A percentile compares a stretch with the other conserved stretches of the same genome.
phyloP scores from a whole-genome alignment of 805 yeast species.

The Torulaspora maleeae region DNA sequence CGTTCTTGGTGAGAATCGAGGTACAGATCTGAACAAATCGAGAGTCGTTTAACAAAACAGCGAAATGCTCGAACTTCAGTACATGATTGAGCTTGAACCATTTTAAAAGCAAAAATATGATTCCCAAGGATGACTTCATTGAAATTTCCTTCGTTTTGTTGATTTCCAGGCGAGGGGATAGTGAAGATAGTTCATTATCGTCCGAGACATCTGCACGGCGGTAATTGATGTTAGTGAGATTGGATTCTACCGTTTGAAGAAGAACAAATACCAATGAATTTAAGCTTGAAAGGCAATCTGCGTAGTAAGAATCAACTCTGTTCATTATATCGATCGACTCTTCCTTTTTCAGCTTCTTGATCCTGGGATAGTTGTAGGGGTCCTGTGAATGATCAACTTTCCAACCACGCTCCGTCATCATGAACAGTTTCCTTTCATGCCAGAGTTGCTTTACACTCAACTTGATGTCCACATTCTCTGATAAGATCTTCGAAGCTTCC shows the following conservation, averaged over 20 bases:
- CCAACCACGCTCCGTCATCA: slow-evolving; percentile 71
- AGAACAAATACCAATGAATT: slow-evolving; percentile 62
- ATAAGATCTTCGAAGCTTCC: slow-evolving; percentile 72
- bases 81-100: slow-evolving; percentile 83
- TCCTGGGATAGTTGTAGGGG: slow-evolving; percentile 32
- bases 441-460: slow-evolving; percentile 67
- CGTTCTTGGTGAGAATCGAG: slow-evolving; percentile 24
- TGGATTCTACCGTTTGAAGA: slow-evolving; percentile 57
- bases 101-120: slow-evolving; percentile 48
- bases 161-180: slow-evolving; percentile 44
- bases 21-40: slow-evolving; percentile 41
- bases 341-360: slow-evolving; percentile 18
- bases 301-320: slow-evolving; percentile 60
- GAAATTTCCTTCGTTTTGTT: slow-evolving; percentile 58
- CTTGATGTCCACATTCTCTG: slow-evolving; percentile 57
- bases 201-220: slow-evolving; percentile 15
- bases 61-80: slow-evolving; percentile 69
- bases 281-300: slow-evolving; percentile 47
- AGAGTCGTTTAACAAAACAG: slow-evolving; percentile 69
- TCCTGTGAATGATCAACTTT: slow-evolving; percentile 16
- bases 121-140: slow-evolving; percentile 53
- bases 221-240: slow-evolving; percentile 34
- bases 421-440: slow-evolving; percentile 64
- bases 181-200: slow-evolving; percentile 10
- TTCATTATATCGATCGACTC: slow-evolving; percentile 37